These are phyloP conservation scores for Ophiocordyceps sinensis DNA, from an alignment of 2,329 filamentous ascomycete species.

Conservation along the genomic window DNA sequence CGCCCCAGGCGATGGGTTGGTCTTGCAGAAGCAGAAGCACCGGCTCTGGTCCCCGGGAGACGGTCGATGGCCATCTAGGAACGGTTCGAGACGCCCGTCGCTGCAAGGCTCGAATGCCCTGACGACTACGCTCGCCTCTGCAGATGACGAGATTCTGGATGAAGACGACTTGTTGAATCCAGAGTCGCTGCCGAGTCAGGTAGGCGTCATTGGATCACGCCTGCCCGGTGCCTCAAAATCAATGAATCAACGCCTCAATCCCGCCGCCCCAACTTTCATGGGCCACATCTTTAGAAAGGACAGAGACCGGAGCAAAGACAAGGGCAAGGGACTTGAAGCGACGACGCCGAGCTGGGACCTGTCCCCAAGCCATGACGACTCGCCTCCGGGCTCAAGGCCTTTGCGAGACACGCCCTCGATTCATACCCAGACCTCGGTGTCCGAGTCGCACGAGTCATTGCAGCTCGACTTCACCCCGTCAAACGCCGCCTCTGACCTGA, in stretches of 20 bases:
- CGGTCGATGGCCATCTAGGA: slow-evolving; percentile 40
- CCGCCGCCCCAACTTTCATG: slow-evolving; percentile 78
- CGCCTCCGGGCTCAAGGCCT: slow-evolving; percentile 35
- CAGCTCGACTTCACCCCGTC: slow-evolving; percentile 40
- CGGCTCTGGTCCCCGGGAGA: slow-evolving; percentile 53
- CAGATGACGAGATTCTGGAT: slow-evolving; percentile 49
- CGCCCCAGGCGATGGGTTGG: slow-evolving; percentile 29
- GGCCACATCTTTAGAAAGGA: slow-evolving; percentile 45
- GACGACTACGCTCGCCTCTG: slow-evolving; percentile 46
- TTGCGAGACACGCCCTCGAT: slow-evolving; percentile 44
- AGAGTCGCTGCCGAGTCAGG: slow-evolving; percentile 38
- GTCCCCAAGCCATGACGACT: slow-evolving; percentile 26
- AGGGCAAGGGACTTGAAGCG: slow-evolving; percentile 18
- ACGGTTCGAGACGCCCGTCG: slow-evolving; percentile 67
- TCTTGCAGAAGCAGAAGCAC: slow-evolving; percentile 36
- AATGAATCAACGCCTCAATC: slow-evolving; percentile 59
- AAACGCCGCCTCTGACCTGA: slow-evolving; percentile 41
- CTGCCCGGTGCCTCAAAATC: slow-evolving; percentile 31
- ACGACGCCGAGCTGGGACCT: slow-evolving; percentile 24
- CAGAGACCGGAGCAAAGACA: slow-evolving; percentile 24
- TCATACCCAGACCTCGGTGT: slow-evolving; percentile 41
- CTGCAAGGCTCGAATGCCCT: slow-evolving; percentile 57
- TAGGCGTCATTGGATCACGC: slow-evolving; percentile 67
- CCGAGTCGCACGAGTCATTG: slow-evolving; percentile 46
- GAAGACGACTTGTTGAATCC: slow-evolving; percentile 39